phyloP scores from a whole-genome alignment of 768 basidiomycete species.

The Tylopilus sp. region DNA sequence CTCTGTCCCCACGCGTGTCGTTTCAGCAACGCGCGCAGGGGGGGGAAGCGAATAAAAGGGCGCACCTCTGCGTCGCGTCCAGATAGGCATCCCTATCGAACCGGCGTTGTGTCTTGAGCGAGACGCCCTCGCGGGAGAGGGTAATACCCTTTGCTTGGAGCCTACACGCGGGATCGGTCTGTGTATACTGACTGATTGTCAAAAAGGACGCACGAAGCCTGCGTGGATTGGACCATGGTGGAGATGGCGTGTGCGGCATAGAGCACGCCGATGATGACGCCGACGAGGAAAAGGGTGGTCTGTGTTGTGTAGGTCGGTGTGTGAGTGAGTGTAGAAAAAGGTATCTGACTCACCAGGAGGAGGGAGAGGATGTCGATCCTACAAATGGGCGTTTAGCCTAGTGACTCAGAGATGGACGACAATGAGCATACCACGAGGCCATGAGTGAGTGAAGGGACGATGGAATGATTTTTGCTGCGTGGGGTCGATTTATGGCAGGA shows the following conservation, averaged over 20 bases:
- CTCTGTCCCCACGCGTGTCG: too few relatives aligned
- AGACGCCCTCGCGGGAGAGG: slow-evolving; percentile 57
- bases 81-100: slow-evolving; percentile 64
- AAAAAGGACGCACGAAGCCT: slow-evolving; percentile 46
- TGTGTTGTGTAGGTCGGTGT: too few relatives aligned
- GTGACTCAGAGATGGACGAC: background rate
- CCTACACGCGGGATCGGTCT: background rate
- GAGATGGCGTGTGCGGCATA: slow-evolving; percentile 38
- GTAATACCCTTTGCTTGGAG: slow-evolving; percentile 55
- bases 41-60: too few relatives aligned
- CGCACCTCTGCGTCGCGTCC: slow-evolving; percentile 69
- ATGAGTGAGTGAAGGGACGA: background rate
- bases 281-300: slow-evolving; percentile 46
- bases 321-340: too few relatives aligned
- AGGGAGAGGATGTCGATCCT: slow-evolving; percentile 22
- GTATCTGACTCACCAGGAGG: slow-evolving; percentile 3
- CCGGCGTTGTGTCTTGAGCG: slow-evolving; percentile 59
- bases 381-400: background rate
- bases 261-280: slow-evolving; percentile 42
- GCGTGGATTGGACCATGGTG: slow-evolving; percentile 44
- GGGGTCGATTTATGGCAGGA: too few relatives aligned
- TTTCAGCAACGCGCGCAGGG: too few relatives aligned
- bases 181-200: too few relatives aligned
- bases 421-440: slow-evolving; percentile 13
- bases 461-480: too few relatives aligned